Evolutionary conservation across 371 early-diverging fungal genomes (phyloP), one percentile per base, ranked within the genome.

Genomic region (Mycotypha africana): DNA sequence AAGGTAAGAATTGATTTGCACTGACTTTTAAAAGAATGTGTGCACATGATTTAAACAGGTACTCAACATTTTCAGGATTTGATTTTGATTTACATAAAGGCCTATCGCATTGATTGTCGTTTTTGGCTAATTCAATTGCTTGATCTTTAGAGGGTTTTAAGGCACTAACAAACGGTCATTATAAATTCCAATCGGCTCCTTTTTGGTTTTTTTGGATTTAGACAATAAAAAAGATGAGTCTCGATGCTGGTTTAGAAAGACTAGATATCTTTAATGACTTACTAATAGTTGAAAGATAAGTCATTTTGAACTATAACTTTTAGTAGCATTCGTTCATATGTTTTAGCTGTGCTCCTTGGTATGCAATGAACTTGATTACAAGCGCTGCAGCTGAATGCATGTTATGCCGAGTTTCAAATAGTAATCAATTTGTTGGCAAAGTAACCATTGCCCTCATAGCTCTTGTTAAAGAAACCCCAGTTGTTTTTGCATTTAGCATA

Each of bases 171-270:
- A n/a, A n/a, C n/a, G n/a, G n/a, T n/a, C n/a, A n/a, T n/a, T n/a
- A n/a, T n/a, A n/a, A n/a, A 28, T 28, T 28, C 28, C 5, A 28
- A 28, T 28, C 11, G 5, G 11, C 28, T 28, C 28, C 28, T 28
- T 28, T 28, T 28, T 28, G 28, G 40, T 50, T 43, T 38, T 38
- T 43, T 36, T 42, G 8, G 31, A 34, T 23, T 33, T 33, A 33
- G 51, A 45, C 21, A 45, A 51, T 39, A 34, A 44, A 51, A 45
- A 51, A 51, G 51, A 44, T 39, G 51, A 39, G 33, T 43, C 33
- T 51, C 20, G 39, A 44, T 45, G 44, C 40, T 51, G 1, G 34
- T 51, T 51, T 34, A 45, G 20, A 43, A 51, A 51, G 22, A 49
- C 49, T 36, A 49, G 36, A 37, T 49, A 49, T 42, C 42, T 49